A percentile compares a stretch with the other conserved stretches of the same genome.
phyloP scores from a whole-genome alignment of 73 alveolate species.

The Paramecium octaurelia region DNA sequence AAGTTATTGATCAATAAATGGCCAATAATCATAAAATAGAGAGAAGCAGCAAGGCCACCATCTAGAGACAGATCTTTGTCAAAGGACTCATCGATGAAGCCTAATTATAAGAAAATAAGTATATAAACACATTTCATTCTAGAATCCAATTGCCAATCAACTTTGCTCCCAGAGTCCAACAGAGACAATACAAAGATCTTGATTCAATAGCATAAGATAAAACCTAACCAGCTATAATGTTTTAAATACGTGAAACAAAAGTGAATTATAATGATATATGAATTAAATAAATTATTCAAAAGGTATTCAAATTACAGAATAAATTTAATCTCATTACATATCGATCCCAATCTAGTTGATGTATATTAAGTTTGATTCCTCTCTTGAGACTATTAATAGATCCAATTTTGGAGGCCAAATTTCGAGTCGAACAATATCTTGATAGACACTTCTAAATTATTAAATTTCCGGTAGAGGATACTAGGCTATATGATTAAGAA shows the following conservation, averaged over 20 bases:
- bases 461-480: neutral
- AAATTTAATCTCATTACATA: neutral
- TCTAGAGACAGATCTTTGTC: neutral
- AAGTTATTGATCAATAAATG: conserved; percentile 6
- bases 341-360: neutral
- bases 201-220: conserved; percentile 33
- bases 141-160: neutral
- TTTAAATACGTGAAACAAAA: conserved; percentile 12
- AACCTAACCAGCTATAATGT: conserved; percentile 10
- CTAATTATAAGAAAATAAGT: conserved; percentile 1
- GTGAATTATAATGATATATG: conserved; percentile 51
- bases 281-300: neutral
- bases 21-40: neutral
- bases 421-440: neutral
- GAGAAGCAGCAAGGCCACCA: neutral
- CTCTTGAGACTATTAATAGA: neutral
- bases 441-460: neutral
- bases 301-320: neutral
- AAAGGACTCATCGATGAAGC: neutral
- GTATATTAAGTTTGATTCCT: neutral
- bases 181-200: neutral
- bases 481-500: neutral
- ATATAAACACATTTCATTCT: neutral
- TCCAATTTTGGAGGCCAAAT: neutral
- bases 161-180: conserved; percentile 5